Percentiles rank a stretch among this genome's conserved stretches.
phyloP scores from a whole-genome alignment of 2,329 filamentous ascomycete species.

The Erysiphe pulchra region DNA sequence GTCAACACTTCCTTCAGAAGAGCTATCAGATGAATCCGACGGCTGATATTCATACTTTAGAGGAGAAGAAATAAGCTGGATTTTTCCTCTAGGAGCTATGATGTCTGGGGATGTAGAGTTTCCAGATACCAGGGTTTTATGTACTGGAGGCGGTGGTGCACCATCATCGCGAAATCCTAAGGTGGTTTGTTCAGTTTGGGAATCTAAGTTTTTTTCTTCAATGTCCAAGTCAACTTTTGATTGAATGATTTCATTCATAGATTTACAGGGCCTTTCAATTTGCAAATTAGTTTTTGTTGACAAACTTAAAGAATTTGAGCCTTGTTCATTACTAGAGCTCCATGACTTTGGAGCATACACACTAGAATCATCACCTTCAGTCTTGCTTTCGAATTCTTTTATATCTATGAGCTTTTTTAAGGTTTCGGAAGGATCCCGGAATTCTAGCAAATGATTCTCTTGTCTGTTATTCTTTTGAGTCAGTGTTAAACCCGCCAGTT shows the following conservation, averaged over 20 bases:
- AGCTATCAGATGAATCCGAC: constrained; percentile 41
- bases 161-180: constrained; percentile 5
- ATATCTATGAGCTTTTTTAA: neutral
- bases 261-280: neutral
- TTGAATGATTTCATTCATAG: neutral
- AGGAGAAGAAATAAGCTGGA: constrained; percentile 66
- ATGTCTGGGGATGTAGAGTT: constrained; percentile 7
- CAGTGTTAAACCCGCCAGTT: neutral
- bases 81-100: constrained; percentile 11
- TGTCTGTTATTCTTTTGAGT: too few relatives aligned
- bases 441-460: neutral
- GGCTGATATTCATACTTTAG: constrained; percentile 94
- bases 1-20: constrained; percentile 23
- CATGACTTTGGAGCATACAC: neutral
- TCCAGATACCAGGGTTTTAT: constrained; percentile 17
- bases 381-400: neutral
- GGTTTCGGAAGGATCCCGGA: neutral
- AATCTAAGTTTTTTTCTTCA: neutral
- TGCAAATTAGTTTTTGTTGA: neutral
- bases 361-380: neutral
- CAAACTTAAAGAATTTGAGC: neutral
- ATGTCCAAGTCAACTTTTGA: neutral
- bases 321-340: neutral
- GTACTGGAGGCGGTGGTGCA: constrained; percentile 11
- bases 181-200: neutral